A percentile compares a stretch with the other conserved stretches of the same genome.
Conservation (phyloP, 805 yeast species). For the Pichia insulana region DNA sequence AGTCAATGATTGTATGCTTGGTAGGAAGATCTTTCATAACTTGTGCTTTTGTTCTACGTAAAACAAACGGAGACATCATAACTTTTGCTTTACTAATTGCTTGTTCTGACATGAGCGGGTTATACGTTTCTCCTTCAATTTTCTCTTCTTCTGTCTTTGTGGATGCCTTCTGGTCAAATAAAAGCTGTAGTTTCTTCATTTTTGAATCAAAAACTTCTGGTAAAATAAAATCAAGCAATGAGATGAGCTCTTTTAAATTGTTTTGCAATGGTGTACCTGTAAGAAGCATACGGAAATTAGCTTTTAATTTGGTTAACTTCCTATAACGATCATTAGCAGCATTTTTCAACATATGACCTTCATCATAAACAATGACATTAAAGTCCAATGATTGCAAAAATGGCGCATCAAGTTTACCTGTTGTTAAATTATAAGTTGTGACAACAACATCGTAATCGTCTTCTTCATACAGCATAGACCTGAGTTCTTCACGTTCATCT, state of each 20-base stretch:
- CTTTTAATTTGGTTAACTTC: slow-evolving; percentile 77
- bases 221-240: slow-evolving; percentile 81
- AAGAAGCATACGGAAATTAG: slow-evolving; percentile 73
- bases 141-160: slow-evolving; percentile 39
- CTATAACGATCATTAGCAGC: slow-evolving; percentile 78
- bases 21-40: slow-evolving; percentile 84
- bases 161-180: slow-evolving; percentile 81
- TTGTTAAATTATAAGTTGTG: slow-evolving; percentile 87
- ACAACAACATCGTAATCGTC: slow-evolving; percentile 76
- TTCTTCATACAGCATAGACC: slow-evolving; percentile 55
- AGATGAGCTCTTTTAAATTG: slow-evolving; percentile 81
- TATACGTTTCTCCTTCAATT: slow-evolving; percentile 40
- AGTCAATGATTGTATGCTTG: slow-evolving; percentile 54
- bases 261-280: slow-evolving; percentile 98
- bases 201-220: slow-evolving; percentile 76
- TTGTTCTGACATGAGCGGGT: slow-evolving; percentile 81
- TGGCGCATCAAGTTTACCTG: slow-evolving; percentile 69
- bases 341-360: slow-evolving; percentile 95
- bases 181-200: slow-evolving; percentile 68
- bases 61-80: slow-evolving; percentile 97
- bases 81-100: slow-evolving; percentile 90
- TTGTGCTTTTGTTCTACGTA: slow-evolving; percentile 86
- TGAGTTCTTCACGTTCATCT: slow-evolving; percentile 72
- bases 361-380: slow-evolving; percentile 89
- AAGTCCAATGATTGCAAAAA: slow-evolving; percentile 69